Conservation (phyloP, 225 moss, liverwort and hornwort species). For the Lunularia cruciata region DNA sequence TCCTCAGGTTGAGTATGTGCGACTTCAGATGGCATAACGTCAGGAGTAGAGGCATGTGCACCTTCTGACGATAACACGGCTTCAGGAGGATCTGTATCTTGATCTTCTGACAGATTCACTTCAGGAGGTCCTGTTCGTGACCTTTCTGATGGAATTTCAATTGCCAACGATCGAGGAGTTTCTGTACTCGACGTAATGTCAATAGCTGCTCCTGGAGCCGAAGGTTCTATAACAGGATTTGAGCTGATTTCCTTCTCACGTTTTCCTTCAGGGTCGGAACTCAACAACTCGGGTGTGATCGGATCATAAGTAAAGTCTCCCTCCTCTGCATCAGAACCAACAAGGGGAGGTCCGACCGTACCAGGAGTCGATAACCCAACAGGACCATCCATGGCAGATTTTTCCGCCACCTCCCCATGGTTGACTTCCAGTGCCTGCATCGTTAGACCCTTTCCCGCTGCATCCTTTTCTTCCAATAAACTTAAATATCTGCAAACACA, state of each 20-base stretch:
- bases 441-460: slow-evolving; percentile 2
- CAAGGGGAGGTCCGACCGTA: not conserved
- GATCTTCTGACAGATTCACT: not conserved
- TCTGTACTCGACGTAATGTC: not conserved
- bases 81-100: not conserved
- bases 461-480: slow-evolving; percentile 30
- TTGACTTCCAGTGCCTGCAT: not conserved
- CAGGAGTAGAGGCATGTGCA: not conserved
- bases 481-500: slow-evolving; percentile 29
- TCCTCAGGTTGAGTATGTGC: not conserved
- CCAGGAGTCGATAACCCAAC: not conserved
- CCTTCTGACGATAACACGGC: no score
- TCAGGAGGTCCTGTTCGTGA: not conserved
- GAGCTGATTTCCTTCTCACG: not conserved
- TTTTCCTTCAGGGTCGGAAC: not conserved
- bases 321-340: not conserved
- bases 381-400: not conserved
- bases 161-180: not conserved
- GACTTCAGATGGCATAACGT: not conserved
- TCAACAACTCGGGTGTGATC: not conserved
- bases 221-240: not conserved
- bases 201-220: not conserved
- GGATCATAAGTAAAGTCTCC: not conserved
- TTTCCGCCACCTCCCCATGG: not conserved
- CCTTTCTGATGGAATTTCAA: not conserved